Percentiles rank a stretch among this genome's conserved stretches.
These are phyloP conservation scores for Camellia granthamiana DNA, from an alignment of 148 eudicot genomes.

Conservation along the genomic window DNA sequence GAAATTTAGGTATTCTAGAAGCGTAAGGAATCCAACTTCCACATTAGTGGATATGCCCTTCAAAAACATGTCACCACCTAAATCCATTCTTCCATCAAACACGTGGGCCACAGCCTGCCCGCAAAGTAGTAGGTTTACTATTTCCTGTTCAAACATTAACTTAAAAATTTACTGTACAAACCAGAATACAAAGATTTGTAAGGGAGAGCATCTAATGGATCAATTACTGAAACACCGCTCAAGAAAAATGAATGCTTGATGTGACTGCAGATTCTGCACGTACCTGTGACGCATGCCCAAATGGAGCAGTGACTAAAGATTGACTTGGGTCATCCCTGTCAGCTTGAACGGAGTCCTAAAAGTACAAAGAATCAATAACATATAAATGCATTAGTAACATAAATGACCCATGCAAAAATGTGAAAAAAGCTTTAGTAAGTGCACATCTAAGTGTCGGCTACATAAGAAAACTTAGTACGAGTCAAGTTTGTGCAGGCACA, in stretches of 20 bases:
- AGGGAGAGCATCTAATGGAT: not conserved
- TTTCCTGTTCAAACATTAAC: constrained; percentile 56
- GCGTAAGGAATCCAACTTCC: constrained; percentile 90
- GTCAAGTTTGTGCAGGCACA: not conserved
- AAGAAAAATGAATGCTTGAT: too few species aligned
- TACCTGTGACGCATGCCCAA: constrained; percentile 99
- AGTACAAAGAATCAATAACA: constrained; percentile 11
- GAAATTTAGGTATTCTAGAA: constrained; percentile 80
- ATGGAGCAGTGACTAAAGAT: constrained; percentile 95
- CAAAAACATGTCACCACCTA: constrained; percentile 90
- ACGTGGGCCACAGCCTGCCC: constrained; percentile 95
- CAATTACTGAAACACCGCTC: not conserved
- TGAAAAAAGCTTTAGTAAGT: not conserved
- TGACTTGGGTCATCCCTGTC: constrained; percentile 94
- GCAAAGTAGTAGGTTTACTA: constrained; percentile 84
- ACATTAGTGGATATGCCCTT: constrained; percentile 73
- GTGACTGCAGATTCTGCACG: not conserved
- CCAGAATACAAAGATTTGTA: not conserved
- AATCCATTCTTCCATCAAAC: constrained; percentile 86
- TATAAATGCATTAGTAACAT: not conserved
- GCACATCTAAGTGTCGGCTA: not conserved
- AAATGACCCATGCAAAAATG: not conserved
- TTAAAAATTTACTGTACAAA: not conserved
- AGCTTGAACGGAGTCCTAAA: constrained; percentile 74
- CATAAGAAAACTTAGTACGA: not conserved